phyloP scores from a whole-genome alignment of 352 stramenopile genomes.

The Phytopythium boreale region DNA sequence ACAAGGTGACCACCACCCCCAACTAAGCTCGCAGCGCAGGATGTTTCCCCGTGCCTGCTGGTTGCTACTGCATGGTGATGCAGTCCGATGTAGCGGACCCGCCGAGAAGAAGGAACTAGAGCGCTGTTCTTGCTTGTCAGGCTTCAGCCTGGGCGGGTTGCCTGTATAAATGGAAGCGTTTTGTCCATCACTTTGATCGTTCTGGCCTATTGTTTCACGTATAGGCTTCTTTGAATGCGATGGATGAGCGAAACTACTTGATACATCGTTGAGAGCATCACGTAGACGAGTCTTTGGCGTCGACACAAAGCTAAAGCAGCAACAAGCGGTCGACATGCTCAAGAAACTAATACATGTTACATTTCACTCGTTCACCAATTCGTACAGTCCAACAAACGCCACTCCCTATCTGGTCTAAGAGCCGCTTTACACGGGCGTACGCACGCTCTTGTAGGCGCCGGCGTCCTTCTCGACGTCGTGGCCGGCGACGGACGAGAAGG shows the following conservation, averaged over 20 bases:
- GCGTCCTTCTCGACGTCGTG: constrained; percentile 8
- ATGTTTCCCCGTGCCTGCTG: too few relatives aligned
- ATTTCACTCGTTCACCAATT: not conserved
- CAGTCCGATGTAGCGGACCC: not conserved
- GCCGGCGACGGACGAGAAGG: constrained; percentile 8
- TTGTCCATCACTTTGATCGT: not conserved
- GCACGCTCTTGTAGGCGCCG: not conserved
- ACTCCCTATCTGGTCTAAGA: too few relatives aligned
- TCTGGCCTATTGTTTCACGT: not conserved
- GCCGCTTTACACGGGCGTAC: constrained; percentile 3
- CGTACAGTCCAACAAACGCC: not conserved
- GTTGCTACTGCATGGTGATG: not conserved
- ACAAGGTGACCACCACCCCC: not conserved
- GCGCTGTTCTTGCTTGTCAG: not conserved
- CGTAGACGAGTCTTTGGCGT: too few relatives aligned
- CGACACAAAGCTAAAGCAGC: too few relatives aligned
- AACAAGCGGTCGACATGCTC: too few relatives aligned
- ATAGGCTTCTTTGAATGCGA: too few relatives aligned
- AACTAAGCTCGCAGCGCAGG: not conserved
- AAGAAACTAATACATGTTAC: not conserved
- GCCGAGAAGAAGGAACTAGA: not conserved
- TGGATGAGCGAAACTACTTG: too few relatives aligned
- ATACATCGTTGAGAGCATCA: too few relatives aligned
- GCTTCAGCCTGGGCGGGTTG: not conserved
- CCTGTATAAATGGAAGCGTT: not conserved